Evolutionary conservation across 257 asterid genomes (phyloP).

Genomic region (Schizonepeta tenuifolia): DNA sequence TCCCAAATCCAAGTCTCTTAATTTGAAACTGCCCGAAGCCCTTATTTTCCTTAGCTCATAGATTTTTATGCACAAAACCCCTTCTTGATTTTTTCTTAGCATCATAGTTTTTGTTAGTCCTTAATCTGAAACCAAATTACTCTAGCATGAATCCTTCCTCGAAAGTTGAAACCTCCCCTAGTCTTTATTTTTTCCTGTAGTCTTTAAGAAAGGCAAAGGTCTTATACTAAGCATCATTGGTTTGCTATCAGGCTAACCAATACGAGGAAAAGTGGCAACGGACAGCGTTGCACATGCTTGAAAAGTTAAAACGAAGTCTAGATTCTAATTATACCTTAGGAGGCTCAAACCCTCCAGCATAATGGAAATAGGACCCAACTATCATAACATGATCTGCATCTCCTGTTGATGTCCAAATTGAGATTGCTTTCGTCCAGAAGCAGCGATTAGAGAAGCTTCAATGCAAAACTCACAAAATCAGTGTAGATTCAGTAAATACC

Average conservation of each 20-base stretch:
- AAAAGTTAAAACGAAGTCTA: not conserved
- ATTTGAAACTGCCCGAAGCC: not conserved
- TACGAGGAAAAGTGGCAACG: not conserved
- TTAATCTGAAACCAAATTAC: no score
- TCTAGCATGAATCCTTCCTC: no score
- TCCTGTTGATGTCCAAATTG: constrained; percentile 97
- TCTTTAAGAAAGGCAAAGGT: no score
- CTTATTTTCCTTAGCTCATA: no score
- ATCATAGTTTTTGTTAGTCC: no score
- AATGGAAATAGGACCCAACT: constrained; percentile 94
- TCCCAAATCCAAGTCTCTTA: not conserved
- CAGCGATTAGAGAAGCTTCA: constrained; percentile 93
- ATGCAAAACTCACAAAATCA: constrained; percentile 31
- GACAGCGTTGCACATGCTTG: not conserved
- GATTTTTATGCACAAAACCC: no score
- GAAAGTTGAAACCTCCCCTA: no score
- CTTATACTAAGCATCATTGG: no score
- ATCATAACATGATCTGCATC: constrained; percentile 90
- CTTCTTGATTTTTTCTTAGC: no score
- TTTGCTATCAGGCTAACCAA: not conserved
- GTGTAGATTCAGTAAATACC: not conserved
- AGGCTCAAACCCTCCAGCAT: constrained; percentile 95
- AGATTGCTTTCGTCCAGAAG: constrained; percentile 95
- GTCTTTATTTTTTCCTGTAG: no score
- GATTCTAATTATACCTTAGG: constrained; percentile 73